Conservation (phyloP, 208 protist species). For the Trypanosoma mega region DNA sequence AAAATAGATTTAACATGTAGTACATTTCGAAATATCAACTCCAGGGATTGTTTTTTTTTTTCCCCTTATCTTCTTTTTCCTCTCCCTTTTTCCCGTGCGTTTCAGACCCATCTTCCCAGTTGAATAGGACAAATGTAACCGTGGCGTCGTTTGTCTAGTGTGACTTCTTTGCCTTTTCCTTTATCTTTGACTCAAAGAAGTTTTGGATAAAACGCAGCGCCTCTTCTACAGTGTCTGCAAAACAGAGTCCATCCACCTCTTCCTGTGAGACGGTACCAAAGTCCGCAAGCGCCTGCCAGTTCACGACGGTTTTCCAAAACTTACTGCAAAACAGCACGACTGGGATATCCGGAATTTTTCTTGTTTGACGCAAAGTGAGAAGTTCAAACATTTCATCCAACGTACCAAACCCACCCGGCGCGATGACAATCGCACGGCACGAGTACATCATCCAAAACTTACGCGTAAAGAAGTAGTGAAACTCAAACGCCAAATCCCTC, state of each 20-base stretch:
- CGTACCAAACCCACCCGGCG: conserved; percentile 91
- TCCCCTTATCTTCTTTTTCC: too few species aligned
- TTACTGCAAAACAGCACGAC: conserved; percentile 82
- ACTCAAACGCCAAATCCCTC: conserved; percentile 88
- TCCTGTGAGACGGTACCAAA: conserved; percentile 85
- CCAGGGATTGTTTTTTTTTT: too few species aligned
- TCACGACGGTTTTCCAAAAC: conserved; percentile 88
- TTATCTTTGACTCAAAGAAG: conserved; percentile 43
- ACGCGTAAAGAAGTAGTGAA: conserved; percentile 95
- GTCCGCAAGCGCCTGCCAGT: conserved; percentile 87
- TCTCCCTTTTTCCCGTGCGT: too few species aligned
- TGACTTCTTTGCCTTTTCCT: too few species aligned
- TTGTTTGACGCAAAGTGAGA: conserved; percentile 89
- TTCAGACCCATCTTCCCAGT: too few species aligned
- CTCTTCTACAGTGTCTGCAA: conserved; percentile 86
- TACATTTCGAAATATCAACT: too few species aligned
- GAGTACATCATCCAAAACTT: conserved; percentile 96
- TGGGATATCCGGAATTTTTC: conserved; percentile 84
- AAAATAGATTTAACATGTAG: too few species aligned
- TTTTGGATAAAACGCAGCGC: conserved; percentile 73
- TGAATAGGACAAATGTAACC: neutral
- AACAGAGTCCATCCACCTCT: conserved; percentile 80
- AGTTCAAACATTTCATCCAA: conserved; percentile 93
- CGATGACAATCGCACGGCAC: conserved; percentile 85
- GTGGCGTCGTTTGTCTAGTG: too few species aligned